These are phyloP conservation scores for Trebouxia sp. DNA, from an alignment of 139 green algal species.

Conservation along the genomic window DNA sequence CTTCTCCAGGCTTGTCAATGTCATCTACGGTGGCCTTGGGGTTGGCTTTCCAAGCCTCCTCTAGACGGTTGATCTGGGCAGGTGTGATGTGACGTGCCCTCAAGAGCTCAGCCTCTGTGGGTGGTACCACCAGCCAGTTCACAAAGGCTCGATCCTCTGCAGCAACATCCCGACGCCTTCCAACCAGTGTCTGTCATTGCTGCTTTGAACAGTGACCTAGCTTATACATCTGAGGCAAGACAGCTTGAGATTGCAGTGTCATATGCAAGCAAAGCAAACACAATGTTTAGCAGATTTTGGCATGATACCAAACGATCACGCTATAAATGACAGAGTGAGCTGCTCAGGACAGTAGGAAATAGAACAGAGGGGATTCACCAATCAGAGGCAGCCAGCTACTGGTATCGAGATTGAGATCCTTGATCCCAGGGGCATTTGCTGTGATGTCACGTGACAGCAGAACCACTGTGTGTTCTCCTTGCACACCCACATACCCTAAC, in stretches of 20 bases:
- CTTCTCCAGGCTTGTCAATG: slow-evolving; percentile 62
- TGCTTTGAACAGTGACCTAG: too few species aligned
- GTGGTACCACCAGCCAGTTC: slow-evolving; percentile 88
- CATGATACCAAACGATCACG: too few species aligned
- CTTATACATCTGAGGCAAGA: too few species aligned
- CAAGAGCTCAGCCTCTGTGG: slow-evolving; percentile 69
- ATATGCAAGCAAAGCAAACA: too few species aligned
- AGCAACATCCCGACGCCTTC: background rate
- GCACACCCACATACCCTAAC: slow-evolving; percentile 94
- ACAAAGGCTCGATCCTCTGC: slow-evolving; percentile 80
- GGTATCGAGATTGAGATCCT: slow-evolving; percentile 81
- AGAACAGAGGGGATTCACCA: slow-evolving; percentile 34
- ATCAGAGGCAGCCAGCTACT: slow-evolving; percentile 94
- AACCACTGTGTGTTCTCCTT: slow-evolving; percentile 86
- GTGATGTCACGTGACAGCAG: slow-evolving; percentile 88
- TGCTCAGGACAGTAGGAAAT: slow-evolving; percentile 47
- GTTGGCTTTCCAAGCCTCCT: slow-evolving; percentile 91
- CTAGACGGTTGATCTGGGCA: slow-evolving; percentile 63
- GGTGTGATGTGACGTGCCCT: slow-evolving; percentile 73
- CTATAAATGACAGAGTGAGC: too few species aligned
- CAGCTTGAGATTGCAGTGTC: too few species aligned
- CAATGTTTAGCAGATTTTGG: too few species aligned
- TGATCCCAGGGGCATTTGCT: slow-evolving; percentile 70
- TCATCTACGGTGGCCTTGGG: slow-evolving; percentile 80
- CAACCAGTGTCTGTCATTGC: background rate